phyloP scores from a whole-genome alignment of 805 yeast genomes.

The Yamadazyma akitaensis region DNA sequence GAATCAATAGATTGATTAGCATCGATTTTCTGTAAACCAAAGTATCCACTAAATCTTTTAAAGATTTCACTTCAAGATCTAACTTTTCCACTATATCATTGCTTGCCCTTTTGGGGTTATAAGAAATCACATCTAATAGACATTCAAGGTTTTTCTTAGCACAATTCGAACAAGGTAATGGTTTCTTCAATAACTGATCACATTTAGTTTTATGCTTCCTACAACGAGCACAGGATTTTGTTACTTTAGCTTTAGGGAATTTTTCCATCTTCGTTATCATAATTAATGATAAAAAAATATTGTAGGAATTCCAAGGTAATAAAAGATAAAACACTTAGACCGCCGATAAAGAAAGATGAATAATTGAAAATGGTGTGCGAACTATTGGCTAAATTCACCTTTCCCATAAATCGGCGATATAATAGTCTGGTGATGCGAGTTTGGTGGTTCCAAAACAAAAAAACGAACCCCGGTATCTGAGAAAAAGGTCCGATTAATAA shows the following conservation, averaged over 20 bases:
- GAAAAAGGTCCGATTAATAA: slow-evolving; percentile 4
- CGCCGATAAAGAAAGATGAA: slow-evolving; percentile 5
- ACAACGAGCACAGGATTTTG: slow-evolving; percentile 63
- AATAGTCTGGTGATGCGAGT: slow-evolving; percentile 1
- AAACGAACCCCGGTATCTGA: background rate
- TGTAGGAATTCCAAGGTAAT: background rate
- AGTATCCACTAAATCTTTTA: slow-evolving; percentile 22
- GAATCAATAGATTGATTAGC: slow-evolving; percentile 7
- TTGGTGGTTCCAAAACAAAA: background rate
- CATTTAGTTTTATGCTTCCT: slow-evolving; percentile 66
- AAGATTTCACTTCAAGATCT: slow-evolving; percentile 22
- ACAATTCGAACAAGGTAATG: slow-evolving; percentile 58
- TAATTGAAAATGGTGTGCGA: slow-evolving; percentile 6
- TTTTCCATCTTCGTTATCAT: slow-evolving; percentile 10
- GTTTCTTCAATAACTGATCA: slow-evolving; percentile 50
- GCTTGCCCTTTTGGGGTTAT: slow-evolving; percentile 46
- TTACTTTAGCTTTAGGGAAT: slow-evolving; percentile 15
- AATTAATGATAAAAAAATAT: background rate
- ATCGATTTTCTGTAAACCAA: slow-evolving; percentile 21
- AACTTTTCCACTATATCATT: slow-evolving; percentile 26
- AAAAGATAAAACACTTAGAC: background rate
- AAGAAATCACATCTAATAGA: slow-evolving; percentile 49
- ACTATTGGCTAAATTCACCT: slow-evolving; percentile 6
- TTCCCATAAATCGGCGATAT: slow-evolving; percentile 8
- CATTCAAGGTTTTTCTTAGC: slow-evolving; percentile 49